Base-by-base conservation (phyloP, 768 basidiomycete genomes). In the Phanerochaete carnosa region DNA sequence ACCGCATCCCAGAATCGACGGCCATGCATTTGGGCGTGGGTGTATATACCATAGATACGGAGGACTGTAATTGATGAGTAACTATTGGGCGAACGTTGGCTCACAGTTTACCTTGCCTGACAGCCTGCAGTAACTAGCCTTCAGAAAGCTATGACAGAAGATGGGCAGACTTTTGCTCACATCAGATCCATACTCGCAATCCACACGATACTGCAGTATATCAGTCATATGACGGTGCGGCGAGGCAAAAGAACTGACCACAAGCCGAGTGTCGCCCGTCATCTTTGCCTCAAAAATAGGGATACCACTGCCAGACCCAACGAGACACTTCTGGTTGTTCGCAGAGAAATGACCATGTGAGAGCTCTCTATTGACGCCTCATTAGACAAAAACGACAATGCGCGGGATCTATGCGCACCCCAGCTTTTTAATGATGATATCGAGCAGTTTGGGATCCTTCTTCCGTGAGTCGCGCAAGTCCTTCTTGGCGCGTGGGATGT, bases 251-350 rank as follows among this genome's bases (percentile, higher is more conserved):
- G 12, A 11, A 58, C 64, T 28, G 49, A 69, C 68, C 28, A 71
- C 66, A 1, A 71, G 63, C 1, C 70, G 58, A 3, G 66, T 61
- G 55, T 72, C 69, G 1, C 81, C 73, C 50, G 75, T 79, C 65
- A 89, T 83, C 68, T 87, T 89, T 0, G 89, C 89, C 66, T 89
- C 87, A 55, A 79, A 89, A 12, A 90, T 79, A 0, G 87, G 85
- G 1, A 89, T 70, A 0, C 80, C 79, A 12, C 69, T 70, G 12
- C 74, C 72, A 0, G 69, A 52, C 0, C 78, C 78, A 25, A 75
- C 82, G 13, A 89, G 72, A 4, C 80, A 72, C 68, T 87, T 87
- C 63, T 89, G 86, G 62, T 89, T 90, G 59, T 86, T 83, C 7
- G 77, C 76, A 0, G 88, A 89, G 66, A 90, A 89, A 58, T 84